Conservation (phyloP, 306 rosid species). For the Begonia fuchsioides region DNA sequence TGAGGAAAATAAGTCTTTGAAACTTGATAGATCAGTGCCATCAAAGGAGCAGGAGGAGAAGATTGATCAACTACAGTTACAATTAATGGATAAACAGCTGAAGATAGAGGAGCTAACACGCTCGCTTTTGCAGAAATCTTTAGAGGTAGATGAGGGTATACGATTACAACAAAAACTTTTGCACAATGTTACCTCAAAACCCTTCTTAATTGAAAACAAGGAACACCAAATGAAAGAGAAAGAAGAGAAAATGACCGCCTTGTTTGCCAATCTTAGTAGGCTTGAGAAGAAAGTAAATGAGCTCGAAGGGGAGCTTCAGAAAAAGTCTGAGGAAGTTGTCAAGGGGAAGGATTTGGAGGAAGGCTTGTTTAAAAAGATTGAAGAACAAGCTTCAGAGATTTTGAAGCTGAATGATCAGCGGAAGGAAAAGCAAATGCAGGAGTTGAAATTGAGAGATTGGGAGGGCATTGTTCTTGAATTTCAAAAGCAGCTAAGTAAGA, state of each 20-base stretch:
- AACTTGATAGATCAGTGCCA: slow-evolving; percentile 21
- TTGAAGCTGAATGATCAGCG: slow-evolving; percentile 18
- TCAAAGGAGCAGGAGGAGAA: slow-evolving; percentile 14
- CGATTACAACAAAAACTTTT: slow-evolving; percentile 30
- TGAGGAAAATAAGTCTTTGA: slow-evolving; percentile 29
- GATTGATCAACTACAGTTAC: slow-evolving; percentile 12
- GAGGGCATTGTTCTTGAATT: slow-evolving; percentile 22
- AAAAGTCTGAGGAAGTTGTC: slow-evolving; percentile 21
- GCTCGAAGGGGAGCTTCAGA: slow-evolving; percentile 19
- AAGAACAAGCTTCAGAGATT: slow-evolving; percentile 18
- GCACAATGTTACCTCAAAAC: slow-evolving; percentile 26
- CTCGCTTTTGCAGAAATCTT: slow-evolving; percentile 17
- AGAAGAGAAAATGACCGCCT: slow-evolving; percentile 24
- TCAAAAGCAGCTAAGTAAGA: slow-evolving; percentile 15
- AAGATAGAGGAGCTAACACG: slow-evolving; percentile 26
- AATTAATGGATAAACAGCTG: slow-evolving; percentile 13
- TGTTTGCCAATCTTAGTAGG: slow-evolving; percentile 13
- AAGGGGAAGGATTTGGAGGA: slow-evolving; percentile 12
- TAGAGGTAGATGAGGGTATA: slow-evolving; percentile 33
- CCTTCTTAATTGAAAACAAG: slow-evolving; percentile 15
- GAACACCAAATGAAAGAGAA: slow-evolving; percentile 21
- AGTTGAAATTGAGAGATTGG: slow-evolving; percentile 18
- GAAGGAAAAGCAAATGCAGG: slow-evolving; percentile 25
- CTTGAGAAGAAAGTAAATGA: slow-evolving; percentile 20
- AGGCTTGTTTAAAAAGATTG: slow-evolving; percentile 17